Evolutionary conservation across 768 basidiomycete species (phyloP).

Genomic region (Trametes elegans): DNA sequence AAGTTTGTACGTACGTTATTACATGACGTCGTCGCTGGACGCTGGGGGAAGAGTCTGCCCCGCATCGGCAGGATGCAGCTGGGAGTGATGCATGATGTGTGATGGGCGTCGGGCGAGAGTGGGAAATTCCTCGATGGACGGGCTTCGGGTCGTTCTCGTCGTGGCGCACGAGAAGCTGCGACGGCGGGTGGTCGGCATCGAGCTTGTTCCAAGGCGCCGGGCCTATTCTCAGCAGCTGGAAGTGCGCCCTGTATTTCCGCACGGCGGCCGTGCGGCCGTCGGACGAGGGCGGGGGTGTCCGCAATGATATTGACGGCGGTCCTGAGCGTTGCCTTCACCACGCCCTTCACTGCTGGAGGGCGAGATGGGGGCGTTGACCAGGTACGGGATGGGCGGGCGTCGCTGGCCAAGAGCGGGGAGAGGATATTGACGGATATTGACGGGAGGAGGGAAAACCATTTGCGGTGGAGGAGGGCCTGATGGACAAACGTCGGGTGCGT

Average conservation of each 20-base stretch:
- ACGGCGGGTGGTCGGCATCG: background rate
- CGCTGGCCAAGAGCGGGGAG: background rate
- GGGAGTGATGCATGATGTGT: background rate
- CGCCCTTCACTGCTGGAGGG: too few species aligned
- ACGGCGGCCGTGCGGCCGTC: background rate
- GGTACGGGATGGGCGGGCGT: background rate
- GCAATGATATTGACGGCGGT: too few species aligned
- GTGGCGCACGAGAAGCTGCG: background rate
- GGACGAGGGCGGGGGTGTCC: too few species aligned
- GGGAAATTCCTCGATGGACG: slow-evolving; percentile 1
- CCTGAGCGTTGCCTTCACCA: too few species aligned
- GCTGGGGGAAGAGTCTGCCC: background rate
- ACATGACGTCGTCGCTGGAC: slow-evolving; percentile 1
- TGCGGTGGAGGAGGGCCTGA: background rate
- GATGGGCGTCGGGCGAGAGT: too few species aligned
- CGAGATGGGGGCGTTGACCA: background rate
- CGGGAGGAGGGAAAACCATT: slow-evolving; percentile 1
- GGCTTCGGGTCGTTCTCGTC: background rate
- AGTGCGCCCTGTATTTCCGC: background rate
- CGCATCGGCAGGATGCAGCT: background rate
- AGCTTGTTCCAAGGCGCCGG: background rate
- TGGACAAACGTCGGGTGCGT: slow-evolving; percentile 4
- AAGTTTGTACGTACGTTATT: too few species aligned
- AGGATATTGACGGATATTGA: too few species aligned
- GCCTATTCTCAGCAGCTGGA: background rate